A percentile compares a stretch with the other conserved stretches of the same genome.
These are phyloP conservation scores for Hypocreales sp. DNA, from an alignment of 2,329 filamentous ascomycete genomes.

Conservation along the genomic window DNA sequence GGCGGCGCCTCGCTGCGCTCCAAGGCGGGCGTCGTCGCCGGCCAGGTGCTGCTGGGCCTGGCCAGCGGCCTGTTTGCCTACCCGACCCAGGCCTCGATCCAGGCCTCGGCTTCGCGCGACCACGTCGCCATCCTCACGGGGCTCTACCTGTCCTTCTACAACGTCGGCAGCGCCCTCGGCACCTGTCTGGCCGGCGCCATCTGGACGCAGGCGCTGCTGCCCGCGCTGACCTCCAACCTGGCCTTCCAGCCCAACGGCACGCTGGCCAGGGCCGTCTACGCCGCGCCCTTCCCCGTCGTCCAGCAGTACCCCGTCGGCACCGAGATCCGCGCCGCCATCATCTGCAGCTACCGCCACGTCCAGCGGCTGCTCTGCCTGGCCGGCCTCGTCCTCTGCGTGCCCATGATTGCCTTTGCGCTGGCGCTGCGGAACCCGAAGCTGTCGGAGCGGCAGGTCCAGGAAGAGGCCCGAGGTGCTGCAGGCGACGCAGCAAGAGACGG, in stretches of 20 bases:
- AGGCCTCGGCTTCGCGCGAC: constrained; percentile 19
- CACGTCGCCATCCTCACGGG: constrained; percentile 23
- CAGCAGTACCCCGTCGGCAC: constrained; percentile 24
- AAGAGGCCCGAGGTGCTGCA: constrained; percentile 3
- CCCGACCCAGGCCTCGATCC: constrained; percentile 23
- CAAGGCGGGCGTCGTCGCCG: constrained; percentile 36
- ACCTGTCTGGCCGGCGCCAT: constrained; percentile 24
- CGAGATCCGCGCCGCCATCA: constrained; percentile 24
- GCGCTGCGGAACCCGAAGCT: constrained; percentile 26
- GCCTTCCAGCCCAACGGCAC: constrained; percentile 18
- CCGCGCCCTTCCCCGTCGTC: constrained; percentile 18
- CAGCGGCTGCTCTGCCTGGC: constrained; percentile 28
- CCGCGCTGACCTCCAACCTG: constrained; percentile 14
- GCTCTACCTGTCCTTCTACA: constrained; percentile 24
- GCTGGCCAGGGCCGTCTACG: constrained; percentile 19
- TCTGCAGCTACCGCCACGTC: constrained; percentile 26
- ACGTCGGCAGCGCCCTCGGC: constrained; percentile 24
- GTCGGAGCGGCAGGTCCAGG: constrained; percentile 17
- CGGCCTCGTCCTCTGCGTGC: constrained; percentile 28
- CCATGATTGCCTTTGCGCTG: constrained; percentile 28
- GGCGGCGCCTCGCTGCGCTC: constrained; percentile 25
- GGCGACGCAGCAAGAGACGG: neutral
- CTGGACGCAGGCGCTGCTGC: constrained; percentile 24
- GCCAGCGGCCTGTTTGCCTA: constrained; percentile 40
- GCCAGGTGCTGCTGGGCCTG: constrained; percentile 39